Base-by-base conservation (phyloP, 371 early-diverging fungal genomes). In the Synchytrium microbalum region DNA sequence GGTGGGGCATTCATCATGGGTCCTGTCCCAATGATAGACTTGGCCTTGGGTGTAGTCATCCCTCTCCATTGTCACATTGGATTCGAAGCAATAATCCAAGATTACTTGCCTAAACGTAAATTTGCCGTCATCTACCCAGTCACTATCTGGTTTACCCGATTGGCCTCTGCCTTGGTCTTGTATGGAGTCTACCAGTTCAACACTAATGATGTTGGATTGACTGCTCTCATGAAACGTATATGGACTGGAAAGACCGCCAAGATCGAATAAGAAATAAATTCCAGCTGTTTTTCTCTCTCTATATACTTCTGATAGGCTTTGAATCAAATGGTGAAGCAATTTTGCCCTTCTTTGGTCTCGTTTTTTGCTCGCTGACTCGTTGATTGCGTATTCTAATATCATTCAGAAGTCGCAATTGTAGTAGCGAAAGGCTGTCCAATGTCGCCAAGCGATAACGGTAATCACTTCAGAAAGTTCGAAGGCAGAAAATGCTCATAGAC, bases 181-280 rank as follows among this genome's bases (percentile, higher is more conserved):
- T 88, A 90, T 68, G 97, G 93, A 28, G 88, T 87, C 71, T 97
- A 90, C 80, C 78, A 86, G 69, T 88, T 96, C 86, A 97, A 97
- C 81, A 95, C 95, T 29, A 83, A 90, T 59, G 96, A 97, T 67
- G 82, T 96, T 62, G 96, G 98, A 29, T 75, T 97, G 64, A 93
- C 95, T 56, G 92, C 89, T 73, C 81, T 91, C 67, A 77, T 92
- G 64, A 77, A 81, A 74, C 84, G 88, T 59, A 55, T 88, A 54
- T 95, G 97, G 97, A 75, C 71, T 19, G 81, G 79, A 54, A 77
- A 79, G 65, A 16, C 32, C 14, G 14, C 51, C 14, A 51, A 51
- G 23, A 14, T 14, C 14, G 23, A 14, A 14, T 51, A 51, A 14
- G 51, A 51, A 51, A 51, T 51, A 14, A 51, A 14, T 51, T 51